Evolutionary conservation across 2,329 filamentous ascomycete species (phyloP), one percentile per base, ranked within the genome.

Genomic region (Cladophialophora psammophila): DNA sequence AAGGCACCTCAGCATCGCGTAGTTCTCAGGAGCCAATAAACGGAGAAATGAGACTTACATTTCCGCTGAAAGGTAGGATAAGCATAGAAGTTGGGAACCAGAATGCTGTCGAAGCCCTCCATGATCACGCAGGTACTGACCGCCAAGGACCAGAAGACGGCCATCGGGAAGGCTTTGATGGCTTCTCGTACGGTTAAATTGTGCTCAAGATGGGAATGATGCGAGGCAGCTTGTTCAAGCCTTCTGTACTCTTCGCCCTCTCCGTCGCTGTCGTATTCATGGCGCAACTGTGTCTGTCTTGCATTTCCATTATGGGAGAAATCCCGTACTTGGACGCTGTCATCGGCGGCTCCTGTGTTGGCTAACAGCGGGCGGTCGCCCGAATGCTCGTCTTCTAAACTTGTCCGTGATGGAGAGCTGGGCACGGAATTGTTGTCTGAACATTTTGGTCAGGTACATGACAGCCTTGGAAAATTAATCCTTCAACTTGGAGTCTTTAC

Each of bases 71-170:
- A 77, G 8, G 63, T 65, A 5, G 75, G 75, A 58, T 75, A 76
- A 1, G 74, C 75, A 53, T 73, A 74, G 53, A 72, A 69, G n/a
- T 69, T 71, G 18, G 69, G 69, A n/a, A 73, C 64, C 40, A 73
- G 64, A 31, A 69, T 65, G 20, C 68, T 70, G 58, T 72, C 70
- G 36, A 72, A 73, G 2, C 83, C 83, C 65, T 84, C 83, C 83
- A 85, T 85, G 65, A 85, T 78, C 60, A 84, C 79, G 2, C 80
- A 79, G 20, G 79, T 79, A n/a, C 80, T 82, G 60, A 83, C 79
- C 18, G 78, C 59, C n/a, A 80, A 68, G 1, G 77, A 79, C 74
- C 76, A 80, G 12, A 72, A 69, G 7, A 77, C 71, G 10, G 76
- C 76, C 56, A 69, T 73, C 1, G 72, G 74, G 34, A 74, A 76